These are phyloP conservation scores for Seiridium cupressi DNA, from an alignment of 2,329 filamentous ascomycete species.

Conservation along the genomic window DNA sequence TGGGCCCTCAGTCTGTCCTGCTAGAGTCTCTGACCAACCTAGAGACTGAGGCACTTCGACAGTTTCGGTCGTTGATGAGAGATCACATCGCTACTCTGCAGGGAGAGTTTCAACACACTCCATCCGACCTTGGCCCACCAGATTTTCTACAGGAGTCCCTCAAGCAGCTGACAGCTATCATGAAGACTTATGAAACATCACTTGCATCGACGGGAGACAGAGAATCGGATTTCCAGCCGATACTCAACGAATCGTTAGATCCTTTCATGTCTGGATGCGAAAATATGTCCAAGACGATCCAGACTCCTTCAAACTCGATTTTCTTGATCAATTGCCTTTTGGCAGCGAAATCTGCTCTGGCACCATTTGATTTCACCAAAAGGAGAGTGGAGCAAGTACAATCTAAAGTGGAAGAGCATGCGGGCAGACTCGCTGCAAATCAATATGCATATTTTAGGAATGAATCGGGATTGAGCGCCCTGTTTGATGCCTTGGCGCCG, in stretches of 20 bases:
- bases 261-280: constrained; percentile 79
- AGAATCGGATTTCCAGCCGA: constrained; percentile 69
- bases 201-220: constrained; percentile 58
- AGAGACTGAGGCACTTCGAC: constrained; percentile 73
- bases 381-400: constrained; percentile 54
- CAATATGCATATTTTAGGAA: constrained; percentile 73
- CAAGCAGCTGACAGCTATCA: constrained; percentile 72
- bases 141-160: constrained; percentile 79
- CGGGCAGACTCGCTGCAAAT: constrained; percentile 58
- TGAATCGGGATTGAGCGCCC: constrained; percentile 68
- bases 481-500: constrained; percentile 57
- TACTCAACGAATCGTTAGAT: constrained; percentile 78
- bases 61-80: constrained; percentile 78
- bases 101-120: constrained; percentile 65
- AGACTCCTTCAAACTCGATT: constrained; percentile 59
- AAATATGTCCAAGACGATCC: constrained; percentile 62
- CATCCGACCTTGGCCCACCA: constrained; percentile 73
- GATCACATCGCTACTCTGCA: constrained; percentile 78
- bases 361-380: constrained; percentile 62
- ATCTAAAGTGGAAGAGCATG: constrained; percentile 52
- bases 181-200: constrained; percentile 85
- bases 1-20: constrained; percentile 68
- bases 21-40: constrained; percentile 67
- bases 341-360: constrained; percentile 54
- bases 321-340: constrained; percentile 73